Percentiles rank a stretch among this genome's conserved stretches.
phyloP scores from a whole-genome alignment of 225 moss, liverwort and hornwort genomes.

The Marchantia polymorpha region DNA sequence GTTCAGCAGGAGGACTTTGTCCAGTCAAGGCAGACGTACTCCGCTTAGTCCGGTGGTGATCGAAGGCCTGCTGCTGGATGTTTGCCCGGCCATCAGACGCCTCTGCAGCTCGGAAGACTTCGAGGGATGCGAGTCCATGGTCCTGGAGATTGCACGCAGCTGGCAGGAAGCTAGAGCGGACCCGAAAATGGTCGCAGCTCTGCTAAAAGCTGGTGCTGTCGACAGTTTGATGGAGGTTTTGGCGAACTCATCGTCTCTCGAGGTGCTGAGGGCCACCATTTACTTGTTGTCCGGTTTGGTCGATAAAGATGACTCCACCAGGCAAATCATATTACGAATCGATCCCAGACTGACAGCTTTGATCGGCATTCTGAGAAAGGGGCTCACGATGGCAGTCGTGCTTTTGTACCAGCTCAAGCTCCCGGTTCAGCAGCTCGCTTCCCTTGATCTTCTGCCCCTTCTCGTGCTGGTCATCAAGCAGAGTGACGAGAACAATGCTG shows the following conservation, averaged over 20 bases:
- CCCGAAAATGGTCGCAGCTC: slow-evolving; percentile 25
- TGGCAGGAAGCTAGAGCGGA: slow-evolving; percentile 32
- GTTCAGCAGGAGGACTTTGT: slow-evolving; percentile 1
- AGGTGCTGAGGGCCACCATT: slow-evolving; percentile 36
- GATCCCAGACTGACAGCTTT: slow-evolving; percentile 33
- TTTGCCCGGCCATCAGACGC: slow-evolving; percentile 23
- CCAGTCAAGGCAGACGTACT: not conserved
- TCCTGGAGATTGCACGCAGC: slow-evolving; percentile 30
- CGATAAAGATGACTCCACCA: slow-evolving; percentile 21
- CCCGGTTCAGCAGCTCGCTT: slow-evolving; percentile 23
- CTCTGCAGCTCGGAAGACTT: slow-evolving; percentile 37
- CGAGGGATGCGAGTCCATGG: slow-evolving; percentile 38
- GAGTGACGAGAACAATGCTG: slow-evolving; percentile 22
- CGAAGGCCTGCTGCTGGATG: slow-evolving; percentile 31
- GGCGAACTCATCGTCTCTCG: slow-evolving; percentile 24
- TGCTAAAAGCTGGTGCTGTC: slow-evolving; percentile 30
- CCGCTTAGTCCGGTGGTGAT: slow-evolving; percentile 13
- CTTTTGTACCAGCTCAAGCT: slow-evolving; percentile 43
- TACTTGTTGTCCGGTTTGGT: slow-evolving; percentile 38
- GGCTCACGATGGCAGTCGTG: slow-evolving; percentile 36
- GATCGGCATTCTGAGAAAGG: slow-evolving; percentile 32
- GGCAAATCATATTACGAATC: slow-evolving; percentile 23
- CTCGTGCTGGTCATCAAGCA: slow-evolving; percentile 37
- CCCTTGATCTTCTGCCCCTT: slow-evolving; percentile 36
- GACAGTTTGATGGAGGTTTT: slow-evolving; percentile 43